Conservation (phyloP, 1,284 basidiomycete species). For the Austroboletus niveus region DNA sequence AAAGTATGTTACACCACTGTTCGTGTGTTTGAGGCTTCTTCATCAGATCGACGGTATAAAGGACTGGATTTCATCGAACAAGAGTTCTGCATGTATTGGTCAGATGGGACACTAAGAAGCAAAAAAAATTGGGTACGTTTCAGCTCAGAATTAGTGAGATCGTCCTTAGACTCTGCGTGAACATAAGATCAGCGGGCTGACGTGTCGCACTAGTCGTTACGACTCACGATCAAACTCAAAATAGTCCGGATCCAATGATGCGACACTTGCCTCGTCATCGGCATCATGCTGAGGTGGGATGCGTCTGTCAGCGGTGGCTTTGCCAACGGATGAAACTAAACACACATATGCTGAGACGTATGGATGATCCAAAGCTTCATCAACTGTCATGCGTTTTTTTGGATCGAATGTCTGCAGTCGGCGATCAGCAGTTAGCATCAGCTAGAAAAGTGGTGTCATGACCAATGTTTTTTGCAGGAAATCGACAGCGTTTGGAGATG, state of each 20-base stretch:
- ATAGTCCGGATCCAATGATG: slow-evolving; percentile 75
- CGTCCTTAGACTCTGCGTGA: slow-evolving; percentile 65
- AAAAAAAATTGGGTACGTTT: slow-evolving; percentile 46
- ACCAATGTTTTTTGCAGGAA: slow-evolving; percentile 83
- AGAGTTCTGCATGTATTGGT: slow-evolving; percentile 39
- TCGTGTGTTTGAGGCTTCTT: background rate
- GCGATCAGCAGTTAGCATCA: slow-evolving; percentile 1
- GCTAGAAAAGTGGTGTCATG: slow-evolving; percentile 15
- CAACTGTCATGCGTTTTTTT: slow-evolving; percentile 81
- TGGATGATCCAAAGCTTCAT: slow-evolving; percentile 82
- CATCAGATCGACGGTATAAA: slow-evolving; percentile 56
- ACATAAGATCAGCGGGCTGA: slow-evolving; percentile 1
- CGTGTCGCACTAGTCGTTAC: slow-evolving; percentile 3
- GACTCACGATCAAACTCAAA: slow-evolving; percentile 80
- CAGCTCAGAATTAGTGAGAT: slow-evolving; percentile 72
- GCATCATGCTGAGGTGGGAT: slow-evolving; percentile 66
- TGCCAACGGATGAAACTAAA: slow-evolving; percentile 8
- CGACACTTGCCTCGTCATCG: slow-evolving; percentile 77
- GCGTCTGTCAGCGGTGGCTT: slow-evolving; percentile 10
- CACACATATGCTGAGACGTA: slow-evolving; percentile 62
- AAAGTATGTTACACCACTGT: no score
- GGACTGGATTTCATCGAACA: slow-evolving; percentile 67
- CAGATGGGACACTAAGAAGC: slow-evolving; percentile 16
- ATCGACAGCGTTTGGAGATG: slow-evolving; percentile 75
- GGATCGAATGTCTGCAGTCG: slow-evolving; percentile 73